phyloP scores from a whole-genome alignment of 192 early-diverging fungal species.

The Entomortierella chlamydospora region DNA sequence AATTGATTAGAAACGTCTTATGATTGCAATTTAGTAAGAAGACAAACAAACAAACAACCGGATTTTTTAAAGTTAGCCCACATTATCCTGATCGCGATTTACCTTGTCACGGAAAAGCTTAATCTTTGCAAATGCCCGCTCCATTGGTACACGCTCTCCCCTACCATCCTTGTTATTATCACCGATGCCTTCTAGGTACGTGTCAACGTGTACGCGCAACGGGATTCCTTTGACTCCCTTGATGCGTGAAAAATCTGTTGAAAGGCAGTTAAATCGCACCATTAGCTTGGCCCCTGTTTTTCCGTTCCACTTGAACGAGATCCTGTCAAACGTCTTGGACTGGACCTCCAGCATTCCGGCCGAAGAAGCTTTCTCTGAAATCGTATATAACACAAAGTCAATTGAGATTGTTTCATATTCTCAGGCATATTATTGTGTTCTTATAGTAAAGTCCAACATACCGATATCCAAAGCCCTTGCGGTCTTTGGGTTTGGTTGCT shows the following conservation, averaged over 20 bases:
- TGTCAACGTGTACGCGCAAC: slow-evolving; percentile 66
- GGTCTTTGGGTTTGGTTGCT: slow-evolving; percentile 68
- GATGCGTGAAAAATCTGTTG: slow-evolving; percentile 83
- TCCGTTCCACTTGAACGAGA: slow-evolving; percentile 79
- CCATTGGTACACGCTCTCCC: slow-evolving; percentile 32
- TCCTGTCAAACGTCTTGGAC: slow-evolving; percentile 72
- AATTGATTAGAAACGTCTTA: too few species aligned
- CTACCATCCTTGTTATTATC: not conserved
- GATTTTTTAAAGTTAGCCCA: too few species aligned
- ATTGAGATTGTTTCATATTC: too few species aligned
- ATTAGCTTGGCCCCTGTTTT: slow-evolving; percentile 71
- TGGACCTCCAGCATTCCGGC: slow-evolving; percentile 66
- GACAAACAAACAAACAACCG: too few species aligned
- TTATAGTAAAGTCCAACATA: too few species aligned
- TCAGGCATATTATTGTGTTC: too few species aligned
- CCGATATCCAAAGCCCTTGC: slow-evolving; percentile 78
- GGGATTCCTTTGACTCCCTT: slow-evolving; percentile 87
- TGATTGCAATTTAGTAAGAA: too few species aligned
- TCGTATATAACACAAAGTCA: not conserved
- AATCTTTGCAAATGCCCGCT: slow-evolving; percentile 70
- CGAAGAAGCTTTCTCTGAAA: slow-evolving; percentile 69
- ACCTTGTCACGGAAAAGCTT: slow-evolving; percentile 84
- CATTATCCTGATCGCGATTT: slow-evolving; percentile 16
- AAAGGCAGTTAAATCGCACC: slow-evolving; percentile 81
- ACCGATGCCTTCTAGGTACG: slow-evolving; percentile 20